These are phyloP conservation scores for Kodamaea sp. DNA, from an alignment of 1,139 yeast genomes.

Conservation along the genomic window DNA sequence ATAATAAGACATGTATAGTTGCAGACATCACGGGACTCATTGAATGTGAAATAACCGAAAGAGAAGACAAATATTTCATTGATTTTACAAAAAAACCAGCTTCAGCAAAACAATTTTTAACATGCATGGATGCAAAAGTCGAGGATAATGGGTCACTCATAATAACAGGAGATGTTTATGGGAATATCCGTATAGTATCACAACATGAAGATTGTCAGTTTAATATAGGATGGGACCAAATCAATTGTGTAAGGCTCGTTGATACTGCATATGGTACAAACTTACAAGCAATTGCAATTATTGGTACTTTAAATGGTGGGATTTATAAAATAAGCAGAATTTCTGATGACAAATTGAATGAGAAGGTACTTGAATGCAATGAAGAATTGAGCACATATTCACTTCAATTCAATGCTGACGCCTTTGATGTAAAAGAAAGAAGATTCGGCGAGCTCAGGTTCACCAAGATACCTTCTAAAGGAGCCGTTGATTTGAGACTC, in stretches of 20 bases:
- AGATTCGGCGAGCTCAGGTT: slow-evolving; percentile 1
- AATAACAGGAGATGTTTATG: slow-evolving; percentile 30
- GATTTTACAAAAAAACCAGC: not conserved
- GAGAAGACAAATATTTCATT: not conserved
- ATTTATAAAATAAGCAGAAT: slow-evolving; percentile 18
- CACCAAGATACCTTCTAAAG: slow-evolving; percentile 14
- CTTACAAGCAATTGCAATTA: slow-evolving; percentile 16
- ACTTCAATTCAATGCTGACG: slow-evolving; percentile 5
- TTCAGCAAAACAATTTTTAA: slow-evolving; percentile 3
- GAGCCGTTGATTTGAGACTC: slow-evolving; percentile 17
- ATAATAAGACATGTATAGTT: slow-evolving; percentile 1
- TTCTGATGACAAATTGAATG: slow-evolving; percentile 10
- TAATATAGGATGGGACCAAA: slow-evolving; percentile 30
- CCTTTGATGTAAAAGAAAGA: slow-evolving; percentile 3
- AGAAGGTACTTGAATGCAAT: slow-evolving; percentile 12
- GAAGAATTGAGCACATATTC: slow-evolving; percentile 16
- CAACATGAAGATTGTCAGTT: slow-evolving; percentile 7
- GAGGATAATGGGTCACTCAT: not conserved
- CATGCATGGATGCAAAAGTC: slow-evolving; percentile 4
- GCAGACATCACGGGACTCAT: slow-evolving; percentile 6
- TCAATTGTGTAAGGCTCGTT: slow-evolving; percentile 21
- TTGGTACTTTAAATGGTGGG: slow-evolving; percentile 40
- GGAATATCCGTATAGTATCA: slow-evolving; percentile 21
- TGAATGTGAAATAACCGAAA: slow-evolving; percentile 2
- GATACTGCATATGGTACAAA: slow-evolving; percentile 4